A percentile compares a stretch with the other conserved stretches of the same genome.
Evolutionary conservation across 805 yeast genomes (phyloP).

Genomic region (Kodamaea sagamina): DNA sequence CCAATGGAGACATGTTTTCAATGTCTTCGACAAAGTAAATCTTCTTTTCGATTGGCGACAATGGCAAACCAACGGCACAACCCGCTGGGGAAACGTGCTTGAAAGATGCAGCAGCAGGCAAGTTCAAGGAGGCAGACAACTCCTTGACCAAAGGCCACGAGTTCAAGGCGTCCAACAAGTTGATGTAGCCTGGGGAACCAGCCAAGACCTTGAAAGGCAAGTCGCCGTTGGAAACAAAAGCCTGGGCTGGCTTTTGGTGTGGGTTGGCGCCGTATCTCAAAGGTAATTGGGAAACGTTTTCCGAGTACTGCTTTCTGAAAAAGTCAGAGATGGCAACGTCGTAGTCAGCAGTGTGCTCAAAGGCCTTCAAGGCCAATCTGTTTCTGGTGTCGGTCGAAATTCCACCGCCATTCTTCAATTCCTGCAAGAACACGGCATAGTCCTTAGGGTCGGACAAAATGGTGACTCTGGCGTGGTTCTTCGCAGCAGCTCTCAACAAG

Average conservation of each 20-base stretch:
- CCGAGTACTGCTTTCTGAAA: constrained; percentile 96
- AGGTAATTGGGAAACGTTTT: constrained; percentile 84
- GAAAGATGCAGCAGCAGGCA: constrained; percentile 98
- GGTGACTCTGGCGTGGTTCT: constrained; percentile 95
- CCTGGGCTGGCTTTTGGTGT: constrained; percentile 99
- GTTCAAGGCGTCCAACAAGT: constrained; percentile 92
- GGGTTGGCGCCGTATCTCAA: constrained; percentile 99
- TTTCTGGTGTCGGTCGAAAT: constrained; percentile 75
- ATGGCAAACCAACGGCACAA: constrained; percentile 95
- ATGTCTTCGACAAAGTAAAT: constrained; percentile 93
- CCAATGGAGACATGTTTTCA: constrained; percentile 93
- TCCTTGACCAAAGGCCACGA: constrained; percentile 99
- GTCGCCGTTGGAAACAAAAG: constrained; percentile 81
- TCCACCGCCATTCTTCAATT: constrained; percentile 74
- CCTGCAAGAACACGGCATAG: constrained; percentile 83
- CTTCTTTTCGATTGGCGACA: constrained; percentile 88
- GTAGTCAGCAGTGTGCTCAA: constrained; percentile 97
- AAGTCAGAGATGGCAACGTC: constrained; percentile 95
- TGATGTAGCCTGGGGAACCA: constrained; percentile 98
- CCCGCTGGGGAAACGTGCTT: constrained; percentile 99
- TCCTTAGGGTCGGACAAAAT: constrained; percentile 93
- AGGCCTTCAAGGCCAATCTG: constrained; percentile 90
- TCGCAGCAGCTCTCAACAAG: constrained; percentile 96
- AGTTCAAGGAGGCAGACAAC: constrained; percentile 86
- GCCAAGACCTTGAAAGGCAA: constrained; percentile 91